Evolutionary conservation across 495 filamentous ascomycete species (phyloP), one percentile per base, ranked within the genome.

Genomic region (Lepidopterella palustris): DNA sequence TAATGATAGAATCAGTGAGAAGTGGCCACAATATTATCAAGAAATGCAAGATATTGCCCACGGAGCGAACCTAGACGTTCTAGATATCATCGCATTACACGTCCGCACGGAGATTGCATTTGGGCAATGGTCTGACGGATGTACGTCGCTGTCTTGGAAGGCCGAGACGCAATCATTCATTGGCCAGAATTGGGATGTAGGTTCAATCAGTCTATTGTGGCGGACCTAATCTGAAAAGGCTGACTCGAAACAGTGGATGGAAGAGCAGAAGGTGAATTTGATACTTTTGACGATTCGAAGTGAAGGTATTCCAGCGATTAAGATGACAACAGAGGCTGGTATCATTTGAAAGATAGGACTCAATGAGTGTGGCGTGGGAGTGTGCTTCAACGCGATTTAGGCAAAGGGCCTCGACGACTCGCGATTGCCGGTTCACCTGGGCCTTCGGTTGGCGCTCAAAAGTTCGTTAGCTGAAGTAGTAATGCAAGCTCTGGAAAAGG

Each of bases 331-430:
- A 1, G 78, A 87, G 72, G 86, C 84, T 18, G 86, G 86, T 0
- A 81, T 88, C n/a, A 79, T 88, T 20, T 84, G 84, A 20, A 89
- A 89, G 65, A 87, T 88, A 40, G 86, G 86, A 1, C 74, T 87
- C 66, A 88, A 87, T 63, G 73, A 72, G 13, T 69, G 72, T 0
- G 82, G 84, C 2, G 84, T 88, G 1, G 84, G 85, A 2, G 80
- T 80, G n/a, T 83, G 80, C 47, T 72, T 89, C 20, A 88, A 89
- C 66, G 85, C 85, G 3, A 83, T 88, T 56, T 76, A 78, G 45
- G 84, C 83, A 1, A 74, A 75, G 15, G 82, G 83, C 1, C 77
- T 84, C 53, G 75, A 82, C 55, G 74, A 71, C 23, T 71, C 72
- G 39, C 79, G 76, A 27, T 47, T 87, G 6, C 85, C 86, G 0